phyloP scores from a whole-genome alignment of 495 filamentous ascomycete genomes.

The Penicillium odoratum region DNA sequence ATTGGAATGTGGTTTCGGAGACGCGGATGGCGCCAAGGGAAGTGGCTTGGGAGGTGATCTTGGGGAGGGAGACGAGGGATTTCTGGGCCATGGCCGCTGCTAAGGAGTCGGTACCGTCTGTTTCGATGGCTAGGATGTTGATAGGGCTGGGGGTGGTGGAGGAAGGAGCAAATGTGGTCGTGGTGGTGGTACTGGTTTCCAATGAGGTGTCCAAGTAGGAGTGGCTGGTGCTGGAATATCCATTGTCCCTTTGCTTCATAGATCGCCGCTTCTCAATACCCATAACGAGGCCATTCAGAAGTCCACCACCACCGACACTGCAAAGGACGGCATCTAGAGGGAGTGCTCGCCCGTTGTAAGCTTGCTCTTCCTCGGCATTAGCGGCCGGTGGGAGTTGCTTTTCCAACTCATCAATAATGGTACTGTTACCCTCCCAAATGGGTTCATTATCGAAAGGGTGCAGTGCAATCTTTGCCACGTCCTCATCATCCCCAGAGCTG shows the following conservation, averaged over 20 bases:
- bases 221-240: conserved; percentile 16
- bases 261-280: conserved; percentile 59
- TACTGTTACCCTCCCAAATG: conserved; percentile 79
- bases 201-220: conserved; percentile 17
- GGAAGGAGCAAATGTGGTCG: background rate
- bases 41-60: conserved; percentile 79
- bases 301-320: conserved; percentile 84
- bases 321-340: conserved; percentile 71
- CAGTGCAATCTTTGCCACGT: conserved; percentile 76
- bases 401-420: conserved; percentile 71
- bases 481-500: conserved; percentile 28
- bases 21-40: conserved; percentile 77
- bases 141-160: conserved; percentile 31
- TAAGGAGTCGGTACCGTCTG: conserved; percentile 74
- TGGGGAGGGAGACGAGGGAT: conserved; percentile 63
- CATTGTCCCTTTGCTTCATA: conserved; percentile 17
- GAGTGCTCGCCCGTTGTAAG: conserved; percentile 35
- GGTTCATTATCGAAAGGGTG: conserved; percentile 83
- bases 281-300: conserved; percentile 76
- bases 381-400: conserved; percentile 50
- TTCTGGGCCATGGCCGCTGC: conserved; percentile 58
- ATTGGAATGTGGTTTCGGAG: conserved; percentile 68
- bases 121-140: conserved; percentile 78
- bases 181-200: background rate
- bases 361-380: conserved; percentile 34